Conservation (phyloP, 495 filamentous ascomycete genomes). For the Aspergillus steynii region DNA sequence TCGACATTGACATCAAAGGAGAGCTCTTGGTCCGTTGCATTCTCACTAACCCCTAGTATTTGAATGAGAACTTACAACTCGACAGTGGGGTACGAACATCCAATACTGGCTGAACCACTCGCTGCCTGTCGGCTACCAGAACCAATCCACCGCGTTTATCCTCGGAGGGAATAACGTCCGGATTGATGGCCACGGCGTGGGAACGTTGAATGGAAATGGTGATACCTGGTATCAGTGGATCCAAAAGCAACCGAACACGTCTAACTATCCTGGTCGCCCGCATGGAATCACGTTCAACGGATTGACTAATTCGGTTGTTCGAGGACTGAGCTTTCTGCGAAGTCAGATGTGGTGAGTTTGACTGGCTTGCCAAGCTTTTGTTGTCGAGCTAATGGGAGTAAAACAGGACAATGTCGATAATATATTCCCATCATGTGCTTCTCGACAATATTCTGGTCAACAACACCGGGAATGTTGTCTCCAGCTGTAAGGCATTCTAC, state of each 20-base stretch:
- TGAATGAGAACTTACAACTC: not conserved
- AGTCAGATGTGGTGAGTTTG: constrained; percentile 46
- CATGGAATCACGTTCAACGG: constrained; percentile 38
- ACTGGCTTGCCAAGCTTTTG: not conserved
- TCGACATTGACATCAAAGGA: constrained; percentile 43
- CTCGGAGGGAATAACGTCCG: constrained; percentile 45
- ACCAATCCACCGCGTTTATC: constrained; percentile 49
- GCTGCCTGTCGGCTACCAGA: constrained; percentile 47
- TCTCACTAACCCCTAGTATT: not conserved
- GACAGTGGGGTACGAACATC: constrained; percentile 45
- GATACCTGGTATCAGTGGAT: constrained; percentile 43
- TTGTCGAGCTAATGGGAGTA: not conserved
- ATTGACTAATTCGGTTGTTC: constrained; percentile 35
- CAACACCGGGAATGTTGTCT: constrained; percentile 24
- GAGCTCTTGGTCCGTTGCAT: constrained; percentile 20
- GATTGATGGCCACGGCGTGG: constrained; percentile 38
- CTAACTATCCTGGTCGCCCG: constrained; percentile 46
- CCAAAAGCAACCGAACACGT: constrained; percentile 24
- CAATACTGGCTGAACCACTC: constrained; percentile 48
- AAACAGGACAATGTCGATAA: constrained; percentile 33
- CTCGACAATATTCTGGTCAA: constrained; percentile 45
- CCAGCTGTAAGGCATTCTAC: constrained; percentile 15
- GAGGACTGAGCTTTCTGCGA: constrained; percentile 37
- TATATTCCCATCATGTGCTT: constrained; percentile 33
- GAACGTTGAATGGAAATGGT: constrained; percentile 47